Evolutionary conservation across 306 rosid species (phyloP).

Genomic region (Trichosanthes cucumerina): DNA sequence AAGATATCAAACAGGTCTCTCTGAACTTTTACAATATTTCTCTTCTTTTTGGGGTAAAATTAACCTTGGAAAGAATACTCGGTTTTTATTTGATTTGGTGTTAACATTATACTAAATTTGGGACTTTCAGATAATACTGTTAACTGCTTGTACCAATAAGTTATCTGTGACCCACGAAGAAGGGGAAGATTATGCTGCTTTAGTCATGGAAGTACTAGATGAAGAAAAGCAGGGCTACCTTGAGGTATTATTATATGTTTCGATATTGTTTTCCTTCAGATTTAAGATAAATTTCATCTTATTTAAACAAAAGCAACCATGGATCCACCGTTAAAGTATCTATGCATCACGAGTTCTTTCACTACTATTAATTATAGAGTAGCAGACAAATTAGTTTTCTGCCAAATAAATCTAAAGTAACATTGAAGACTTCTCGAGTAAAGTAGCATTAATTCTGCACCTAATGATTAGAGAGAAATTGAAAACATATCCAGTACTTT

Average conservation of each 20-base stretch:
- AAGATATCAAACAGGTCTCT: constrained; percentile 56
- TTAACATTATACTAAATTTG: not conserved
- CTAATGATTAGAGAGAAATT: not conserved
- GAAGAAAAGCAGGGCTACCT: constrained; percentile 51
- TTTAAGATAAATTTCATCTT: not conserved
- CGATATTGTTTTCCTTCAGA: not conserved
- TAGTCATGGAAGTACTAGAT: constrained; percentile 61
- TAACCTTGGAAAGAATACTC: not conserved
- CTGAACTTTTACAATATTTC: not conserved
- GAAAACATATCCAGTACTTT: not conserved
- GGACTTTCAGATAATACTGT: constrained; percentile 36
- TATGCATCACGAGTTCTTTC: not conserved
- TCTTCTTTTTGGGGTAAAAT: not conserved
- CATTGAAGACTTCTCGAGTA: not conserved
- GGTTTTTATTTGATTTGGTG: not conserved
- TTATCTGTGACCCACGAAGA: constrained; percentile 60
- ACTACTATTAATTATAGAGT: not conserved
- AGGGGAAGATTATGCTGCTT: constrained; percentile 58
- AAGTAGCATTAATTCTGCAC: not conserved
- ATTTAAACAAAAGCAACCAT: not conserved
- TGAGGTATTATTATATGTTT: constrained; percentile 35
- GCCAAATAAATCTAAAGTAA: not conserved
- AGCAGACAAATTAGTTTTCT: not conserved
- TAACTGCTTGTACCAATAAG: constrained; percentile 63
- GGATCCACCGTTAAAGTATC: not conserved